Evolutionary conservation across 1,284 basidiomycete genomes (phyloP).

Genomic region (Marasmius sp.): DNA sequence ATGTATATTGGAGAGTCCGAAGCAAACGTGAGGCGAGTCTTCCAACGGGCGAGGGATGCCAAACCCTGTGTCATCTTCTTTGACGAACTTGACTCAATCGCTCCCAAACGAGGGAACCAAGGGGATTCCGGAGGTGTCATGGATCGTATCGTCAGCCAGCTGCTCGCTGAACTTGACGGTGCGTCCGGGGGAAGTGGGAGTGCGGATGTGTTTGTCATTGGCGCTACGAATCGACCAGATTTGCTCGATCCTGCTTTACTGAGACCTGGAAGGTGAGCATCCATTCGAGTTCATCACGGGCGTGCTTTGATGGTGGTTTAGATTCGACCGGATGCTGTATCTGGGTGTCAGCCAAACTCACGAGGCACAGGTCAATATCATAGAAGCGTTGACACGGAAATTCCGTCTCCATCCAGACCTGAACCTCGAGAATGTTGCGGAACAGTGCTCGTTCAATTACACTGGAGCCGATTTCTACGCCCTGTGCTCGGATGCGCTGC

Average conservation of each 20-base stretch:
- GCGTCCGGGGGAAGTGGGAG: conserved; percentile 66
- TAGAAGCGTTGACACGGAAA: conserved; percentile 90
- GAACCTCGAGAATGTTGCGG: conserved; percentile 66
- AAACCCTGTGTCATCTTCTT: conserved; percentile 95
- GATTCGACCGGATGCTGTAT: conserved; percentile 98
- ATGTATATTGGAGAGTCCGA: conserved; percentile 99
- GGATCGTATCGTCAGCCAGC: conserved; percentile 95
- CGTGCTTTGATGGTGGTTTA: conserved; percentile 7
- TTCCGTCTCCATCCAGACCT: conserved; percentile 81
- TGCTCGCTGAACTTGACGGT: conserved; percentile 95
- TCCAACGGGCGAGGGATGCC: conserved; percentile 89
- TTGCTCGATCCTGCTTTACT: conserved; percentile 91
- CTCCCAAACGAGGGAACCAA: conserved; percentile 93
- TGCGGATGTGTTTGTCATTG: conserved; percentile 90
- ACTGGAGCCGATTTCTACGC: conserved; percentile 99
- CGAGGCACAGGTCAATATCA: conserved; percentile 83
- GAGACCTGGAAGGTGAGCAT: conserved; percentile 79
- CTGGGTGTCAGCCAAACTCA: conserved; percentile 91
- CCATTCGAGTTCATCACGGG: neutral
- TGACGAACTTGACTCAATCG: conserved; percentile 96
- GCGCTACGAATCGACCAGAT: conserved; percentile 97
- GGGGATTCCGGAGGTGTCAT: conserved; percentile 97
- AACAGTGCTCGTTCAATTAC: conserved; percentile 88
- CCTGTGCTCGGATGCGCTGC: conserved; percentile 93
- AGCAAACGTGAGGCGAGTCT: conserved; percentile 91